Percentiles rank a stretch among this genome's conserved stretches.
These are phyloP conservation scores for Chlorella sp. DNA, from an alignment of 139 green algal species.

Conservation along the genomic window DNA sequence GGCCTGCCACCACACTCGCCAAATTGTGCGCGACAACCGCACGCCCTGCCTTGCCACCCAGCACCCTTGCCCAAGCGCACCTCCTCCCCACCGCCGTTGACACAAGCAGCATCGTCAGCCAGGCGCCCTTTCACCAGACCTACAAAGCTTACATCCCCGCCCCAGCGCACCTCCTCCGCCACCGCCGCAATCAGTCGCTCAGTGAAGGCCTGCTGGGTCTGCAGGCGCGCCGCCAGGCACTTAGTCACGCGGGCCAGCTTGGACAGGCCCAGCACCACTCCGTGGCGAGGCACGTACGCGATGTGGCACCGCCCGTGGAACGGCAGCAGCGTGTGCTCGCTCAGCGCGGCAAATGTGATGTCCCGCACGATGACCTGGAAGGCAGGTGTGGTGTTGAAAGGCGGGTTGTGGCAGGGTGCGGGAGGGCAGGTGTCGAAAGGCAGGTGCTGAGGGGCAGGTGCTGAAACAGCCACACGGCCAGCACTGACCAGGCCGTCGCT, in stretches of 20 bases:
- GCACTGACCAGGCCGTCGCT: slow-evolving; percentile 67
- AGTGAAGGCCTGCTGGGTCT: slow-evolving; percentile 68
- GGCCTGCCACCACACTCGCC: not conserved
- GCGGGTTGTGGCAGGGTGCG: too few species aligned
- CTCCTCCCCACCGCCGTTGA: too few species aligned
- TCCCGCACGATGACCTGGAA: slow-evolving; percentile 92
- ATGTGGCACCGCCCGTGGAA: slow-evolving; percentile 93
- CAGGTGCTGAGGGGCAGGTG: too few species aligned
- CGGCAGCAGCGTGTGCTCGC: slow-evolving; percentile 81
- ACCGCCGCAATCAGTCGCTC: slow-evolving; percentile 63
- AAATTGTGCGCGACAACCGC: too few species aligned
- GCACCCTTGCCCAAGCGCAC: too few species aligned
- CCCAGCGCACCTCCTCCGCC: slow-evolving; percentile 45
- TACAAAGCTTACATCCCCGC: too few species aligned
- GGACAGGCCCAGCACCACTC: slow-evolving; percentile 84
- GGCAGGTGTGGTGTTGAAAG: too few species aligned
- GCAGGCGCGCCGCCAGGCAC: slow-evolving; percentile 76
- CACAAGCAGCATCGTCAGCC: too few species aligned
- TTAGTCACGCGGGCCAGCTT: slow-evolving; percentile 87
- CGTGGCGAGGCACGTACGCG: slow-evolving; percentile 85
- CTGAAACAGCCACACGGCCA: too few species aligned
- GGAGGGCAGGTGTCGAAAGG: too few species aligned
- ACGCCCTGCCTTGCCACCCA: too few species aligned
- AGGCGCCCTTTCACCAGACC: too few species aligned
- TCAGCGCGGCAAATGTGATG: slow-evolving; percentile 91